These are phyloP conservation scores for Syzygium aromaticum DNA, from an alignment of 345 rosid species.

Conservation along the genomic window DNA sequence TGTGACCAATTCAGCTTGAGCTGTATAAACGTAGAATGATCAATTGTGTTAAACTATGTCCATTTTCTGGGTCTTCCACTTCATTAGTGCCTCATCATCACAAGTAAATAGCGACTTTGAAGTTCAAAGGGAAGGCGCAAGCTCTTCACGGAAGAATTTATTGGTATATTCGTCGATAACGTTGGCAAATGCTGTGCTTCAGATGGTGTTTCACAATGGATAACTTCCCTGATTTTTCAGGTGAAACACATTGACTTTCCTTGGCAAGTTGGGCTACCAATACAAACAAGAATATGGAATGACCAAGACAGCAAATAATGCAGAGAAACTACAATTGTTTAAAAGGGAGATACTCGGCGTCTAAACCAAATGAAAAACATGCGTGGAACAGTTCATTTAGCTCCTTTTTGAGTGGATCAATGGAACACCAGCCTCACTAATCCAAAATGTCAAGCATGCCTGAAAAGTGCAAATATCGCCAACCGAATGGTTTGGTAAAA, in stretches of 20 bases:
- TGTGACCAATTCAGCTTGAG: neutral
- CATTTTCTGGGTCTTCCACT: neutral
- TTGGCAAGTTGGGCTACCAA: neutral
- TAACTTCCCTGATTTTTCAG: neutral
- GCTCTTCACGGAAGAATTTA: neutral
- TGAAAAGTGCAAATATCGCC: neutral
- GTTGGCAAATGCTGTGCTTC: neutral
- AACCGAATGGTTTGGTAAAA: neutral
- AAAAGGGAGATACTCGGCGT: neutral
- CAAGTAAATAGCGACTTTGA: neutral
- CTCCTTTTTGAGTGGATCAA: neutral
- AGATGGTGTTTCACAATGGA: neutral
- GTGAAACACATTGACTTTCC: neutral
- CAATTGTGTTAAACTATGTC: neutral
- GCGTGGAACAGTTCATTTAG: neutral
- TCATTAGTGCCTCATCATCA: neutral
- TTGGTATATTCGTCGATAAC: neutral
- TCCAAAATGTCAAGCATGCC: neutral
- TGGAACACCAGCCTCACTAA: neutral
- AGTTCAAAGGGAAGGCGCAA: neutral
- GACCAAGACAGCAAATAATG: neutral
- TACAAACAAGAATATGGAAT: neutral
- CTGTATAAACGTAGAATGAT: neutral
- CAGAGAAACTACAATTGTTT: neutral
- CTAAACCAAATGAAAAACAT: neutral